Conservation (phyloP, 1,284 basidiomycete species). For the Malassezia brasiliensis region DNA sequence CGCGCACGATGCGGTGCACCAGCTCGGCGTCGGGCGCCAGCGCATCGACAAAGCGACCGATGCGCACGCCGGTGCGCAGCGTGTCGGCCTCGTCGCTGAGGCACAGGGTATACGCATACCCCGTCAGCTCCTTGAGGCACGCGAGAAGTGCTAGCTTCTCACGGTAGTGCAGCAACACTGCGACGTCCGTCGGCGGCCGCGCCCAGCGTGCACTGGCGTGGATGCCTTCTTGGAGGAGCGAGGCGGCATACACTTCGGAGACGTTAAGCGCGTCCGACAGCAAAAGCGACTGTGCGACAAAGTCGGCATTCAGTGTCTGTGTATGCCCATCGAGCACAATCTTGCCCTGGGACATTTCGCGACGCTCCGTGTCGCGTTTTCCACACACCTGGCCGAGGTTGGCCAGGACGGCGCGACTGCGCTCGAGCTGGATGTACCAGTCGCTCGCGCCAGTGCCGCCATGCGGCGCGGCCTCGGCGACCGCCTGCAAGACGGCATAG, state of each 20-base stretch:
- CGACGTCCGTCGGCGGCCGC: conserved; percentile 36
- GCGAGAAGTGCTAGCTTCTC: conserved; percentile 39
- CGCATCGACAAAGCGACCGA: conserved; percentile 35
- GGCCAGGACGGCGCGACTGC: conserved; percentile 30
- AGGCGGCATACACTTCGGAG: conserved; percentile 44
- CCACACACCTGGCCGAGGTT: conserved; percentile 31
- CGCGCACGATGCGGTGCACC: conserved; percentile 23
- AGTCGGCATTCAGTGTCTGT: conserved; percentile 40
- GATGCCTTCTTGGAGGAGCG: conserved; percentile 42
- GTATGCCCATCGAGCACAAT: conserved; percentile 36
- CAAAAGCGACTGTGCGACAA: conserved; percentile 37
- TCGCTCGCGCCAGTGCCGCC: conserved; percentile 26
- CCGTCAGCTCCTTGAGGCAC: conserved; percentile 36
- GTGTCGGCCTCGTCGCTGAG: conserved; percentile 27
- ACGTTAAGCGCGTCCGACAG: conserved; percentile 34
- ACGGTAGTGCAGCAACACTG: conserved; percentile 39
- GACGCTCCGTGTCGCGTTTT: conserved; percentile 33
- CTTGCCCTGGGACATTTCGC: conserved; percentile 36
- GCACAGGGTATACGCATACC: conserved; percentile 35
- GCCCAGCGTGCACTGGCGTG: conserved; percentile 33
- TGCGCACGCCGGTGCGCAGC: conserved; percentile 30
- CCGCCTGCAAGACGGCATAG: conserved; percentile 29
- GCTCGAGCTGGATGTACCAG: conserved; percentile 43
- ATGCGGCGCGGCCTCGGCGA: conserved; percentile 21
- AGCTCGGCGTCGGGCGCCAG: conserved; percentile 17